A percentile compares a stretch with the other conserved stretches of the same genome.
Evolutionary conservation across 305 asterid genomes (phyloP).

Genomic region (Salvia sclarea): DNA sequence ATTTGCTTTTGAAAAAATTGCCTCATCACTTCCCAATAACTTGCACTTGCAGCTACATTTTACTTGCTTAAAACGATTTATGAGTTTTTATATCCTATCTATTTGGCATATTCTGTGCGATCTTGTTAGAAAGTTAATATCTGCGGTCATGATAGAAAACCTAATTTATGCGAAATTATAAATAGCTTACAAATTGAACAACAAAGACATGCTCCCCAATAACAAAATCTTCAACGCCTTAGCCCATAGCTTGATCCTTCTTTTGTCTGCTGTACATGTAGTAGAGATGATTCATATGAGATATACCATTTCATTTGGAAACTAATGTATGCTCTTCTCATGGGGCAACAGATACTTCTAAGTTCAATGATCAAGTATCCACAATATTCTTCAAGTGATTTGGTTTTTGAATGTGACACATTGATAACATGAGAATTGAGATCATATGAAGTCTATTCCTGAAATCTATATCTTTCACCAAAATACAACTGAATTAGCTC

Average conservation of each 20-base stretch:
- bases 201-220: neutral
- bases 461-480: neutral
- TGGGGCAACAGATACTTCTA: no score
- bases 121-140: neutral
- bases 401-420: neutral
- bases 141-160: neutral
- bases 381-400: neutral
- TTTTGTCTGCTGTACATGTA: neutral
- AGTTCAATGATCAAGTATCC: no score
- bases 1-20: neutral
- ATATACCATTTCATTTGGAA: conserved; percentile 1
- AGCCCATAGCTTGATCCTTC: neutral
- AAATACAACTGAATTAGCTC: neutral
- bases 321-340: neutral
- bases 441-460: neutral
- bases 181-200: neutral
- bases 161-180: neutral
- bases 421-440: neutral
- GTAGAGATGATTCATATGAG: neutral
- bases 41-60: neutral
- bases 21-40: neutral
- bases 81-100: neutral
- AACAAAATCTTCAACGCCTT: neutral
- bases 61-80: conserved; percentile 13
- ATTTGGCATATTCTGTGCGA: neutral